A percentile compares a stretch with the other conserved stretches of the same genome.
phyloP scores from a whole-genome alignment of 2,329 filamentous ascomycete genomes.

The Thielaviopsis euricoi region DNA sequence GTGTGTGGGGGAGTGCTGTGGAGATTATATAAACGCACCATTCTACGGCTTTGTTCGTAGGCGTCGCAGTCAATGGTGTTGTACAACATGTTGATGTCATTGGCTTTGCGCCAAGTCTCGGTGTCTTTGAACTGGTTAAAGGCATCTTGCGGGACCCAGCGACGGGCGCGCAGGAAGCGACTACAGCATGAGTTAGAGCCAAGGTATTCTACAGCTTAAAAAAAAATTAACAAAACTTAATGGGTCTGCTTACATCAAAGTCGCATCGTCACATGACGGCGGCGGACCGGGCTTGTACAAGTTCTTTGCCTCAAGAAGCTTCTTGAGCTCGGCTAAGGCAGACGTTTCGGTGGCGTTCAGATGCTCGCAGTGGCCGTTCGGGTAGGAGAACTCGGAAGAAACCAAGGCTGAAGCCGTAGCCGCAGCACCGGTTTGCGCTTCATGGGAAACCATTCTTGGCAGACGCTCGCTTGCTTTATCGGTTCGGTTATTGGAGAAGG shows the following conservation, averaged over 20 bases:
- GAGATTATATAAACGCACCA: slow-evolving; percentile 35
- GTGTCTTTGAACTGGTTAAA: slow-evolving; percentile 75
- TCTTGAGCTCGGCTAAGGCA: slow-evolving; percentile 57
- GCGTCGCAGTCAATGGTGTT: slow-evolving; percentile 71
- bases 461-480: too few relatives aligned
- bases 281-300: slow-evolving; percentile 41
- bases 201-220: neutral
- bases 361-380: slow-evolving; percentile 65
- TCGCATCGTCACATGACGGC: slow-evolving; percentile 55
- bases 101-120: slow-evolving; percentile 70
- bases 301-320: slow-evolving; percentile 44
- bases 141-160: slow-evolving; percentile 63
- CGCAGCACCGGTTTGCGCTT: neutral
- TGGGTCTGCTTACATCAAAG: slow-evolving; percentile 40
- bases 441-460: neutral
- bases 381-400: slow-evolving; percentile 36
- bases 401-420: slow-evolving; percentile 13
- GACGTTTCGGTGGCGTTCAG: slow-evolving; percentile 51
- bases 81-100: slow-evolving; percentile 64
- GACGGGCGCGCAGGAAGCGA: slow-evolving; percentile 71
- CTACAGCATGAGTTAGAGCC: slow-evolving; percentile 27
- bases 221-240: neutral
- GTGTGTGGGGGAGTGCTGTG: neutral
- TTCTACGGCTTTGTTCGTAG: slow-evolving; percentile 61
- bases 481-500: neutral